Base-by-base conservation (phyloP, 1,284 basidiomycete species). In the Irpex sp. region DNA sequence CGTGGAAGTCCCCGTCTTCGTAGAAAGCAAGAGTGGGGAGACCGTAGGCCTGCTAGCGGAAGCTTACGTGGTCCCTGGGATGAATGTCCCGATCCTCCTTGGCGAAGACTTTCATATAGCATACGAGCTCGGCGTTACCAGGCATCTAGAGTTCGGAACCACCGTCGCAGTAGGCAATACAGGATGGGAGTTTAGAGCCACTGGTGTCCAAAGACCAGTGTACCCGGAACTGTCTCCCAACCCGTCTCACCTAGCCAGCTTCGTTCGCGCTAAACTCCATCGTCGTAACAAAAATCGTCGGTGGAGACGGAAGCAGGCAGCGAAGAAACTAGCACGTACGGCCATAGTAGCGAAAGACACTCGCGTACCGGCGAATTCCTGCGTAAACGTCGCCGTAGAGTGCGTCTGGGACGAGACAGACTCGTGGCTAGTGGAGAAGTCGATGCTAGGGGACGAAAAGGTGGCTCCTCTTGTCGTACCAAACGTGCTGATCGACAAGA, bases 31-130 rank as follows among this genome's bases (percentile, higher is more conserved):
- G 11, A 47, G 13, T 4, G 44, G 13, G 3, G 44, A 17, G 11
- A 47, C 44, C 11, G 44, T 47, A 47, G 44, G 44, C 44, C 11
- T 47, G 44, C 11, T 47, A 17, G 44, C 44, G 6, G 74, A 75
- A 62, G 72, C 71, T 1, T 75, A 75, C 58, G 68, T 75, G 0
- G 72, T 74, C 0, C 57, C 64, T 0, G 65, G 65, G 13, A 75
- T 75, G 74, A 61, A 62, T 0, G 67, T 70, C 0, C 71, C 69
- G 0, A 31, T 74, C 0, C 64, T 75, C 0, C 57, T 75, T 2
- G 73, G 73, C 11, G 70, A 74, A 38, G 73, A 73, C 51, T 74
- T 71, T 66, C 70, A 72, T 8, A 48, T 61, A 2, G 52, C 64
- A 2, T 73, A 72, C 57, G 69, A 69, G 47, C 5, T 73, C 2